These are phyloP conservation scores for Candida glaebosa DNA, from an alignment of 805 yeast genomes.

Conservation along the genomic window DNA sequence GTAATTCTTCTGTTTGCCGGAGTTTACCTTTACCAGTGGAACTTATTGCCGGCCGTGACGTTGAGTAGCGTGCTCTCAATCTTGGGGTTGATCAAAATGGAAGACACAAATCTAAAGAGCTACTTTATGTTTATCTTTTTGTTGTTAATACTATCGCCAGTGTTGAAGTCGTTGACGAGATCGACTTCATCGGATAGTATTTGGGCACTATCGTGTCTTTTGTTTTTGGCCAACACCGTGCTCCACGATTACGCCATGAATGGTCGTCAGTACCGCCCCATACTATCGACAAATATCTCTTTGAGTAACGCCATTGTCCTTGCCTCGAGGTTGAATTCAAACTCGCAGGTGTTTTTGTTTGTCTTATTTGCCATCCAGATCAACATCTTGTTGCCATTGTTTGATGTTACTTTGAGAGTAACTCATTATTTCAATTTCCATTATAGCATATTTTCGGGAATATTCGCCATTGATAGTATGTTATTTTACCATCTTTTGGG, in stretches of 20 bases:
- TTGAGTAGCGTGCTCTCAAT: constrained; percentile 23
- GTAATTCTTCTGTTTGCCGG: constrained; percentile 70
- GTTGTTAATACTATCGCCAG: constrained; percentile 80
- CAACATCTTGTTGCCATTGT: constrained; percentile 69
- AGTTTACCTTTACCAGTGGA: constrained; percentile 48
- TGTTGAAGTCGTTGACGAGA: constrained; percentile 79
- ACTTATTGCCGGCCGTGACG: constrained; percentile 42
- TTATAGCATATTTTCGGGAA: constrained; percentile 19
- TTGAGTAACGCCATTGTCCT: constrained; percentile 83
- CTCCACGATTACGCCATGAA: constrained; percentile 66
- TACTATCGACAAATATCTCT: constrained; percentile 76
- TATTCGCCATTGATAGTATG: constrained; percentile 14
- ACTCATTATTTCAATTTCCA: constrained; percentile 24
- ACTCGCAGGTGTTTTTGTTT: constrained; percentile 79
- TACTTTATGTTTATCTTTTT: constrained; percentile 65
- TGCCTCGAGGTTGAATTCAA: constrained; percentile 79
- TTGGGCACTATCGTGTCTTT: constrained; percentile 86
- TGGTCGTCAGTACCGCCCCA: constrained; percentile 38
- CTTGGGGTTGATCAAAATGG: constrained; percentile 30
- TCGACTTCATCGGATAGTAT: constrained; percentile 92
- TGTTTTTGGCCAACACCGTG: constrained; percentile 64
- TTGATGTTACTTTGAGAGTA: constrained; percentile 57
- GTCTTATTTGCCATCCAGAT: constrained; percentile 68
- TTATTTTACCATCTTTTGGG: constrained; percentile 26
- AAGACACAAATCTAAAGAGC: constrained; percentile 47